Base-by-base conservation (phyloP, 2,329 filamentous ascomycete species). In the Dendrostoma leiphaemia region DNA sequence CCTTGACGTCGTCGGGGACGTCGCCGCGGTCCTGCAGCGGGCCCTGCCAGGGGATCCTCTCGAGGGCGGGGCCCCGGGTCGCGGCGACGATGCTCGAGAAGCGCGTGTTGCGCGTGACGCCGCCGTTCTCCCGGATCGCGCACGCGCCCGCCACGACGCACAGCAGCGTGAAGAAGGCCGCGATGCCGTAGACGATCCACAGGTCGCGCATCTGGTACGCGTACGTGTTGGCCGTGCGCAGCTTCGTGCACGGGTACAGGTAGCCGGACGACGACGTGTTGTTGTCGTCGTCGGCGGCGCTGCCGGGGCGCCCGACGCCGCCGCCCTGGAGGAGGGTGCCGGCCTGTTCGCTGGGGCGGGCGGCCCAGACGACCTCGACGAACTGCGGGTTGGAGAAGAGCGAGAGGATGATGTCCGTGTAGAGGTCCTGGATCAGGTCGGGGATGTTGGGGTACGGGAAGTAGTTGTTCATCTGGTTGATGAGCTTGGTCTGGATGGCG, bases 21-120 rank as follows among this genome's bases (percentile, higher is more conserved):
- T 58, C 49, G 1, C 55, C 47, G 17, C 56, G n/a, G 34, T 58
- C 55, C 45, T 58, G 56, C 12, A 51, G 28, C 19, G 56, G 56
- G 4, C 59, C 60, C 56, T 29, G 31, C 60, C 65, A 65, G 1
- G 62, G 62, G 21, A 74, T 59, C 44, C 62, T 65, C 44, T 75
- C 71, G 3, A 74, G 62, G n/a, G 69, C 69, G 1, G 65, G 67
- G 1, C 72, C 73, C 24, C 73, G 62, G 15, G 72, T 74, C 12
- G 73, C 71, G 2, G 72, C 71, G n/a, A 74, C 65, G 47, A 75
- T 67, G 59, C 67, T 71, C 8, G 71, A 74, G 60, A 74, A 71
- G 5, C 65, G 64, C 23, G 66, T 69, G 59, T 73, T 68, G 31
- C 70, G 65, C 6, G 69, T 63, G 28, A 69, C 67, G 37, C 69